phyloP scores from a whole-genome alignment of 2,329 filamentous ascomycete genomes.

The Talaromyces sp. region DNA sequence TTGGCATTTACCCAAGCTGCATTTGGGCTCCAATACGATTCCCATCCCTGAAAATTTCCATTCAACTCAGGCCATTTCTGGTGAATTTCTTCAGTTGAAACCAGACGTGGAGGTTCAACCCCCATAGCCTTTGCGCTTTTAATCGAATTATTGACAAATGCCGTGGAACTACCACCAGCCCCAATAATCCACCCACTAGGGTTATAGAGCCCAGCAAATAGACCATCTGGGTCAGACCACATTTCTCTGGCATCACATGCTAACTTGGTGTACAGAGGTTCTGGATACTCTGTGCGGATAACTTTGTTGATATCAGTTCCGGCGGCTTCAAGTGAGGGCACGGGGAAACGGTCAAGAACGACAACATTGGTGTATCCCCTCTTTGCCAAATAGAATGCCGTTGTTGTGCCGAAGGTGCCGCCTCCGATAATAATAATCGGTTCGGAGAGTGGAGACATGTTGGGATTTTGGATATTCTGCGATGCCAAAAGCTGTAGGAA shows the following conservation, averaged over 20 bases:
- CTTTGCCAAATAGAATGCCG: conserved; percentile 48
- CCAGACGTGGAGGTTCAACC: too few species aligned
- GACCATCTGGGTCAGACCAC: conserved; percentile 6
- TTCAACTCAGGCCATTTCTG: conserved; percentile 48
- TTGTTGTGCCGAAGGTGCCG: conserved; percentile 49
- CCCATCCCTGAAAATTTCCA: conserved; percentile 49
- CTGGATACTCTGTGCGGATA: conserved; percentile 14
- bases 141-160: too few species aligned
- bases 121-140: conserved; percentile 13
- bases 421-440: conserved; percentile 21
- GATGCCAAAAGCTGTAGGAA: too few species aligned
- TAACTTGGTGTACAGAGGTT: conserved; percentile 5
- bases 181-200: background rate
- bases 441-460: too few species aligned
- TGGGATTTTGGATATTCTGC: too few species aligned
- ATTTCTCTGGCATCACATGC: conserved; percentile 5
- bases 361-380: conserved; percentile 46
- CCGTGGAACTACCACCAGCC: background rate
- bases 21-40: conserved; percentile 35
- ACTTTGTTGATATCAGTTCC: conserved; percentile 52
- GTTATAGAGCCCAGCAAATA: conserved; percentile 3
- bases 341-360: conserved; percentile 43
- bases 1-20: conserved; percentile 53
- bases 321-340: conserved; percentile 45
- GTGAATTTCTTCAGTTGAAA: conserved; percentile 23